Percentiles rank a stretch among this genome's conserved stretches.
phyloP scores from a whole-genome alignment of 257 asterid species.

The Penstemon eatonii region DNA sequence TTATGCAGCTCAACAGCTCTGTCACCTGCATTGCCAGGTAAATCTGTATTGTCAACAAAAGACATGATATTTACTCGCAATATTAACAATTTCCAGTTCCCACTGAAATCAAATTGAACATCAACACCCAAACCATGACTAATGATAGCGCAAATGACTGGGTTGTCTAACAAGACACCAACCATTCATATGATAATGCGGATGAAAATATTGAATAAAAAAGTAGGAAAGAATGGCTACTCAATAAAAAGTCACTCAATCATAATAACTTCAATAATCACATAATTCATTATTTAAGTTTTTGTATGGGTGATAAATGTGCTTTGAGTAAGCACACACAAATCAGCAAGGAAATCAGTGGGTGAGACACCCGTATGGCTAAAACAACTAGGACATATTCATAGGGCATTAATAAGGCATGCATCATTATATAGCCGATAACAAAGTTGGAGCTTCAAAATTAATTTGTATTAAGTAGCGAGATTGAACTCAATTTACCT shows the following conservation, averaged over 20 bases:
- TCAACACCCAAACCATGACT: slow-evolving; percentile 19
- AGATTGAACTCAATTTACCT: slow-evolving; percentile 1
- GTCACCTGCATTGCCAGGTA: slow-evolving; percentile 61
- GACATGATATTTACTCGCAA: slow-evolving; percentile 10
- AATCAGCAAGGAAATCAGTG: background rate
- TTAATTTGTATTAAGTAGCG: background rate
- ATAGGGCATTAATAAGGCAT: background rate
- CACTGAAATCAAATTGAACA: background rate
- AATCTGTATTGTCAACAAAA: slow-evolving; percentile 28
- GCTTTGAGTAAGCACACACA: slow-evolving; percentile 11
- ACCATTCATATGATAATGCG: slow-evolving; percentile 7
- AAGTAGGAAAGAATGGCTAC: background rate
- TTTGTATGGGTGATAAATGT: background rate
- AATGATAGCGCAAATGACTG: slow-evolving; percentile 17
- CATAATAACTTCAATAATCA: background rate
- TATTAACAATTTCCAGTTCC: slow-evolving; percentile 18
- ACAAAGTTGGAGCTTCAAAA: background rate
- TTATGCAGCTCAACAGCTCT: slow-evolving; percentile 68
- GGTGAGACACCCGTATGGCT: background rate
- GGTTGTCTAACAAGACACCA: slow-evolving; percentile 1
- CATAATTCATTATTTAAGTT: slow-evolving; percentile 12
- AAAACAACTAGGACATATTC: slow-evolving; percentile 7
- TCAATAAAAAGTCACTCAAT: background rate
- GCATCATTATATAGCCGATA: slow-evolving; percentile 9
- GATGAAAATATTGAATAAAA: slow-evolving; percentile 2